phyloP scores from a whole-genome alignment of 1,284 basidiomycete genomes.

The Melanopsichium pennsylvanicum region DNA sequence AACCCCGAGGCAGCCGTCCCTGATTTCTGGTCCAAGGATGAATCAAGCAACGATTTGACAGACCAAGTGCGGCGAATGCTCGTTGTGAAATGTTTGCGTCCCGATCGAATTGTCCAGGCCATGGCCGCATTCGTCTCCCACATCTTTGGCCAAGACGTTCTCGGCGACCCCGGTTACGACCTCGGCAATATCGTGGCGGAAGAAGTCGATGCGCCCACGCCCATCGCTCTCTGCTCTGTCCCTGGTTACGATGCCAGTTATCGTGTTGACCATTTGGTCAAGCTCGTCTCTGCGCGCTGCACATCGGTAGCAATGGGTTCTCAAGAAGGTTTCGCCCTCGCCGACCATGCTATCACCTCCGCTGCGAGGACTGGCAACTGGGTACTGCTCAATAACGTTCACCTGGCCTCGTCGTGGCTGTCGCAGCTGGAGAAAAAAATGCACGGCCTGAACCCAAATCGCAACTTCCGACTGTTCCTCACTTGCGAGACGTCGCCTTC shows the following conservation, averaged over 20 bases:
- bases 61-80: constrained; percentile 79
- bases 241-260: constrained; percentile 63
- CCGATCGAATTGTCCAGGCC: constrained; percentile 85
- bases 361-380: constrained; percentile 59
- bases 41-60: constrained; percentile 67
- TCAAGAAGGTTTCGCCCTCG: constrained; percentile 59
- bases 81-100: constrained; percentile 86
- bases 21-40: constrained; percentile 72
- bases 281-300: constrained; percentile 44
- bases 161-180: constrained; percentile 60
- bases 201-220: constrained; percentile 53
- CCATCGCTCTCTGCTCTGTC: constrained; percentile 62
- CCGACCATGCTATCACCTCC: constrained; percentile 60
- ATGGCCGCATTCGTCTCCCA: constrained; percentile 77
- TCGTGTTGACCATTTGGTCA: constrained; percentile 59
- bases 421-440: constrained; percentile 63
- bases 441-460: constrained; percentile 53
- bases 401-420: constrained; percentile 62
- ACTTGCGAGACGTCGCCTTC: constrained; percentile 63
- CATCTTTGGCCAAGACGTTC: constrained; percentile 82
- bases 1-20: constrained; percentile 78
- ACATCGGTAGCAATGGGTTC: constrained; percentile 64
- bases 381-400: constrained; percentile 65
- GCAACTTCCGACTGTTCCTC: constrained; percentile 61
- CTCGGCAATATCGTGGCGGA: constrained; percentile 50